These are phyloP conservation scores for Diaporthe sp. DNA, from an alignment of 2,329 filamentous ascomycete genomes.

Conservation along the genomic window DNA sequence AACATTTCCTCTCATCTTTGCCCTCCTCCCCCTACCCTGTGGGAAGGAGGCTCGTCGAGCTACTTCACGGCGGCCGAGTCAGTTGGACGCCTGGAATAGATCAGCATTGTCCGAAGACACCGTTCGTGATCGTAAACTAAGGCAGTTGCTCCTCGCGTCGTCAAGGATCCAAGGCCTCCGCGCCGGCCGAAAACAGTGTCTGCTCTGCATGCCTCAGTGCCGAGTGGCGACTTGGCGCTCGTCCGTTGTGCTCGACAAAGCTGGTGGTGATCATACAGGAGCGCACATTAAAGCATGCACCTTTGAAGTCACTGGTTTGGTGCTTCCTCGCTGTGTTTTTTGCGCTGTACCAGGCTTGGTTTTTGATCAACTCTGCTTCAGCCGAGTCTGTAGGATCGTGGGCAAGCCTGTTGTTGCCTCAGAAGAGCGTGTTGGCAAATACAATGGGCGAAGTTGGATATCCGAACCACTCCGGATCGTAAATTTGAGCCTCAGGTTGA, in stretches of 20 bases:
- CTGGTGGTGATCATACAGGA: constrained; percentile 34
- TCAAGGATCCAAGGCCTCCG: background rate
- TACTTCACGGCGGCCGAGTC: constrained; percentile 22
- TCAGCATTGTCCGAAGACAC: constrained; percentile 10
- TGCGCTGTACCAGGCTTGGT: background rate
- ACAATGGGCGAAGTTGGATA: background rate
- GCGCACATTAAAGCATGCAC: constrained; percentile 21
- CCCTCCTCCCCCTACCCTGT: background rate
- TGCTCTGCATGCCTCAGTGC: constrained; percentile 8
- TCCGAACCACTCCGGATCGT: too few relatives aligned
- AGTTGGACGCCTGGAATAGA: constrained; percentile 26
- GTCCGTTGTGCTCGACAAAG: constrained; percentile 1
- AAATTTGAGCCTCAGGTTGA: background rate
- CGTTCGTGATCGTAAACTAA: constrained; percentile 8
- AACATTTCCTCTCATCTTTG: constrained; percentile 2
- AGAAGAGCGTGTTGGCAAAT: background rate
- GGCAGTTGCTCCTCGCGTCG: background rate
- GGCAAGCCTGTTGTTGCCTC: background rate
- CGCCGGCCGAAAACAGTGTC: background rate
- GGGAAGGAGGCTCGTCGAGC: background rate
- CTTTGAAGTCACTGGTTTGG: background rate
- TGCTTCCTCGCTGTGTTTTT: background rate
- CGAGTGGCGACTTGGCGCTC: constrained; percentile 16
- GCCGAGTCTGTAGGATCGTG: background rate
- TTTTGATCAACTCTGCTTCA: background rate